A percentile compares a stretch with the other conserved stretches of the same genome.
Conservation (phyloP, 116 monocot species). For the Papilionanthe hybrid region DNA sequence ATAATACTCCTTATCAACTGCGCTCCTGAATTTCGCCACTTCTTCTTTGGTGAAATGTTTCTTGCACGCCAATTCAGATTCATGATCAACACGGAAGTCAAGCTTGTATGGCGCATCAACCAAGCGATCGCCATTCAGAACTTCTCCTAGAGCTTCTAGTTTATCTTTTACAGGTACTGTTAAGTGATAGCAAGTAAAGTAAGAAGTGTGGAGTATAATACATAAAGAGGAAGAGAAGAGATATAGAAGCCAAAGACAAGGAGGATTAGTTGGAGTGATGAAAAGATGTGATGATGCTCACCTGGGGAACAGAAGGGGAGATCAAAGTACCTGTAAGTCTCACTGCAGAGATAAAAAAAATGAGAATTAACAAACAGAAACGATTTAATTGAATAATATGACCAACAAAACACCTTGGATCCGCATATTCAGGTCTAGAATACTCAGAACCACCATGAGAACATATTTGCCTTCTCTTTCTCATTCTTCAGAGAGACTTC, state of each 20-base stretch:
- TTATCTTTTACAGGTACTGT: slow-evolving; percentile 62
- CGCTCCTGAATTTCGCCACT: slow-evolving; percentile 48
- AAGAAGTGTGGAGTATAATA: background rate
- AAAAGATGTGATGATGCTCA: slow-evolving; percentile 14
- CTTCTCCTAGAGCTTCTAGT: slow-evolving; percentile 66
- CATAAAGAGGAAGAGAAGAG: background rate
- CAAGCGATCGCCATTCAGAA: slow-evolving; percentile 62
- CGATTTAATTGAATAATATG: background rate
- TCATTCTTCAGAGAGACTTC: background rate
- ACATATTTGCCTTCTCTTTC: background rate
- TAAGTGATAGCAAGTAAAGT: background rate
- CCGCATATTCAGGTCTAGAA: background rate
- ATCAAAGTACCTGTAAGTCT: slow-evolving; percentile 79
- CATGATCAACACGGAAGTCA: slow-evolving; percentile 46
- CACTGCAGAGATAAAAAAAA: slow-evolving; percentile 29
- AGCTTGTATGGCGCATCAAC: slow-evolving; percentile 80
- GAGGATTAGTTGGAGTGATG: background rate
- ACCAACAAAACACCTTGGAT: background rate
- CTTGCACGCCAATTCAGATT: slow-evolving; percentile 44
- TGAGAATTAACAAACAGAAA: background rate
- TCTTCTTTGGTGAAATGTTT: slow-evolving; percentile 53
- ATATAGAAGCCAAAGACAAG: background rate
- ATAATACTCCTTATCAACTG: slow-evolving; percentile 66
- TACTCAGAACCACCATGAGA: background rate
- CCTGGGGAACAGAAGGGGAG: slow-evolving; percentile 86